Percentiles rank a stretch among this genome's conserved stretches.
Conservation (phyloP, 225 moss, liverwort and hornwort species). For the Physcomitrium patens region DNA sequence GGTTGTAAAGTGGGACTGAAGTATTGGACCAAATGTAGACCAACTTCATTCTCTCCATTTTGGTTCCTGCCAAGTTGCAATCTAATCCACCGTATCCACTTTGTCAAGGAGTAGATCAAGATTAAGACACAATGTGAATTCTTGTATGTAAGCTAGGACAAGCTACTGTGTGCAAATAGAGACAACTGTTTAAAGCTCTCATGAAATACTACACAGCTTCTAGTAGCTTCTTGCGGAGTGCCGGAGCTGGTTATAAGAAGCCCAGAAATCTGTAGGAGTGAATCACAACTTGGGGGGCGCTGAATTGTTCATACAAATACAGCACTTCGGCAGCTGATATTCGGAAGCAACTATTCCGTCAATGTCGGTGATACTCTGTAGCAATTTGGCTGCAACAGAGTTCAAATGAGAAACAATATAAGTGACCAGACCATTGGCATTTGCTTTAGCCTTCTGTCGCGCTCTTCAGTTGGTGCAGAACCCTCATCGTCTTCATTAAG, state of each 20-base stretch:
- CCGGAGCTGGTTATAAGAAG: not conserved
- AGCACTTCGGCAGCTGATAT: not conserved
- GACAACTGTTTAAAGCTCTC: not conserved
- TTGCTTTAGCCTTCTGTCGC: constrained; percentile 22
- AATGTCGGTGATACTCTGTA: not conserved
- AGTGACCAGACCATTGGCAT: constrained; percentile 13
- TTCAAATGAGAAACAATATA: not conserved
- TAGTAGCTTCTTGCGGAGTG: not conserved
- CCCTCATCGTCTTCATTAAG: constrained; percentile 9
- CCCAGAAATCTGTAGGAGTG: not conserved
- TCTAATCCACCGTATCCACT: not conserved
- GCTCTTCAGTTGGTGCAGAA: constrained; percentile 5
- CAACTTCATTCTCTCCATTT: not conserved
- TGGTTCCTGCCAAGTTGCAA: not conserved
- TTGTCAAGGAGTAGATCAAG: not conserved
- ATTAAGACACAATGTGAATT: not conserved
- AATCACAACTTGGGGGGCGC: not conserved
- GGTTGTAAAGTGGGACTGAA: constrained; percentile 10
- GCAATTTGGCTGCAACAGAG: not conserved
- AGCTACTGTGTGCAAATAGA: not conserved
- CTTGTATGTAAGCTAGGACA: not conserved
- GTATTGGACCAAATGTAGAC: not conserved
- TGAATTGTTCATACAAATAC: not conserved
- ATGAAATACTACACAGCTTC: not conserved
- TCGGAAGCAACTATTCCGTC: not conserved